phyloP scores from a whole-genome alignment of 1,284 basidiomycete species.

The Microbotryum violaceum region DNA sequence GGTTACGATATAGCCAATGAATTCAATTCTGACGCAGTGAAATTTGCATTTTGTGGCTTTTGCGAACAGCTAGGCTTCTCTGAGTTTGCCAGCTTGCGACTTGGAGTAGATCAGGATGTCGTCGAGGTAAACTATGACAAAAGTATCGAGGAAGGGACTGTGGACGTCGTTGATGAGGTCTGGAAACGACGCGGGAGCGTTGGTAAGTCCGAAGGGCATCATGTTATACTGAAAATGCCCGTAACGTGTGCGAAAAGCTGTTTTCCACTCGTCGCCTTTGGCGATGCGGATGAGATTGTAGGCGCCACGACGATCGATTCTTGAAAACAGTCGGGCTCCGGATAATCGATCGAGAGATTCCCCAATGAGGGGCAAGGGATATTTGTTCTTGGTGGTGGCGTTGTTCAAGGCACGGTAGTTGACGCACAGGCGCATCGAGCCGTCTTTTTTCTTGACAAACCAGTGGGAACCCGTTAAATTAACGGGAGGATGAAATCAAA shows the following conservation, averaged over 20 bases:
- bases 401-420: slow-evolving; percentile 47
- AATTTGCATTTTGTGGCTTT: slow-evolving; percentile 16
- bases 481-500: no score
- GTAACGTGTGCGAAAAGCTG: no score
- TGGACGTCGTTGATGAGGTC: no score
- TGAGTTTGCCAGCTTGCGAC: slow-evolving; percentile 42
- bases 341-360: slow-evolving; percentile 42
- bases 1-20: slow-evolving; percentile 44
- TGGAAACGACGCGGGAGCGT: no score
- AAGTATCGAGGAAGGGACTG: slow-evolving; percentile 35
- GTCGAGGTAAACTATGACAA: slow-evolving; percentile 38
- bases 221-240: no score
- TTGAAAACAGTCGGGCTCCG: slow-evolving; percentile 38
- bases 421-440: slow-evolving; percentile 42
- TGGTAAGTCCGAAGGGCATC: no score
- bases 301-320: slow-evolving; percentile 36
- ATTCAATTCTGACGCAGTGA: slow-evolving; percentile 38
- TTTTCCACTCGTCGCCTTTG: slow-evolving; percentile 39
- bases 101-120: slow-evolving; percentile 43
- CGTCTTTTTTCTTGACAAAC: slow-evolving; percentile 50
- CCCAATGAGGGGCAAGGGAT: slow-evolving; percentile 42
- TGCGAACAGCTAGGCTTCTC: slow-evolving; percentile 14
- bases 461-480: no score
- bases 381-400: slow-evolving; percentile 42
- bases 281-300: slow-evolving; percentile 38